These are phyloP conservation scores for Prototheca cutis DNA, from an alignment of 163 green algal species.

Conservation along the genomic window DNA sequence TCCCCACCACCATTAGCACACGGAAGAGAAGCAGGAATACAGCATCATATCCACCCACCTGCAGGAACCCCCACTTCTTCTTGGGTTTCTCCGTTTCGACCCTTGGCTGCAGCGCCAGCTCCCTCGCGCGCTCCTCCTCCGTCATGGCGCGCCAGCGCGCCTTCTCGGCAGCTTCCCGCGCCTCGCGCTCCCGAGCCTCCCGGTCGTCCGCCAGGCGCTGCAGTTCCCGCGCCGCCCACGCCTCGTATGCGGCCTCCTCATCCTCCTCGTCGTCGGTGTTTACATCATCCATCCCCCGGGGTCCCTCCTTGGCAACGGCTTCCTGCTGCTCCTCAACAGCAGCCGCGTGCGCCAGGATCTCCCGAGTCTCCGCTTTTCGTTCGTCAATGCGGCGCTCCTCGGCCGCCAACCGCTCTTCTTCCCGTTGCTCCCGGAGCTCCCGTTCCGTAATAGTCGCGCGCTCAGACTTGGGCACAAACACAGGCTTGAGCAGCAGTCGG, in stretches of 20 bases:
- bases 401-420: slow-evolving; percentile 38
- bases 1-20: neutral
- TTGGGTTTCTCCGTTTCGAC: slow-evolving; percentile 1
- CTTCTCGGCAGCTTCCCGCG: slow-evolving; percentile 3
- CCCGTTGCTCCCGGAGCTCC: slow-evolving; percentile 49
- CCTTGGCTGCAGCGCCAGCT: neutral
- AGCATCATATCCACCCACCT: too few species aligned
- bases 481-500: slow-evolving; percentile 69
- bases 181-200: slow-evolving; percentile 3
- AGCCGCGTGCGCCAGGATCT: slow-evolving; percentile 39
- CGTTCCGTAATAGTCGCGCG: slow-evolving; percentile 72
- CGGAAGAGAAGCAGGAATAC: too few species aligned
- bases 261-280: slow-evolving; percentile 84
- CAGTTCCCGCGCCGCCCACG: slow-evolving; percentile 75
- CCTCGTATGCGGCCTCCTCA: slow-evolving; percentile 63
- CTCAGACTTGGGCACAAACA: slow-evolving; percentile 81
- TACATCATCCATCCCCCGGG: slow-evolving; percentile 53
- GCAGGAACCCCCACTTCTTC: slow-evolving; percentile 13
- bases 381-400: slow-evolving; percentile 42
- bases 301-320: slow-evolving; percentile 12
- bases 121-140: slow-evolving; percentile 1
- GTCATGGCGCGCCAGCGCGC: slow-evolving; percentile 7
- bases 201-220: slow-evolving; percentile 52
- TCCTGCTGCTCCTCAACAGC: slow-evolving; percentile 40
- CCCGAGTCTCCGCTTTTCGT: slow-evolving; percentile 57